phyloP scores from a whole-genome alignment of 2,329 filamentous ascomycete species.

The Coleophoma crateriformis region DNA sequence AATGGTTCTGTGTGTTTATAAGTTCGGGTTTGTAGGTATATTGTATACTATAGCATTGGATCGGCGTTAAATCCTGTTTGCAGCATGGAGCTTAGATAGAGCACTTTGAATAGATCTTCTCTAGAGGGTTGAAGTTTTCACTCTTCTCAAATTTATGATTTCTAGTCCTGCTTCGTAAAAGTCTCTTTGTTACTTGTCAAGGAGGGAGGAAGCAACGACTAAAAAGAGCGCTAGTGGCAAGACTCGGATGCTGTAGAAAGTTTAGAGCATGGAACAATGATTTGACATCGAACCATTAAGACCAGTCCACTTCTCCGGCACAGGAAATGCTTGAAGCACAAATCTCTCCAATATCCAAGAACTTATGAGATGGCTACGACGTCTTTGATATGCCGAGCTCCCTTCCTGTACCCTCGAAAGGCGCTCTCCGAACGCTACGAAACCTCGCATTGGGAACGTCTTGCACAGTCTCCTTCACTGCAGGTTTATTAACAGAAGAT shows the following conservation, averaged over 20 bases:
- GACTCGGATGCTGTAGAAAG: too few species aligned
- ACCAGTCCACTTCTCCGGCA: too few species aligned
- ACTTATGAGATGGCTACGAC: constrained; percentile 13
- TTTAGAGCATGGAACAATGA: too few species aligned
- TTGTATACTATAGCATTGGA: constrained; percentile 22
- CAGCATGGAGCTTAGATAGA: constrained; percentile 14
- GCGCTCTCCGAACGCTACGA: constrained; percentile 48
- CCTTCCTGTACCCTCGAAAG: constrained; percentile 47
- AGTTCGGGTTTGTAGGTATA: constrained; percentile 13
- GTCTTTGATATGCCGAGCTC: constrained; percentile 26
- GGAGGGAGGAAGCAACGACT: too few species aligned
- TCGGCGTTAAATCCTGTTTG: constrained; percentile 18
- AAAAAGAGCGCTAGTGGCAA: too few species aligned
- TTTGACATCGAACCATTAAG: too few species aligned
- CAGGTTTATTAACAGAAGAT: constrained; percentile 46
- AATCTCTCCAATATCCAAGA: not conserved
- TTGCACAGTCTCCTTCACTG: constrained; percentile 41
- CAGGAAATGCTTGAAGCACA: too few species aligned
- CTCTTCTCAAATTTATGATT: too few species aligned
- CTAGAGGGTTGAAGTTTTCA: constrained; percentile 1
- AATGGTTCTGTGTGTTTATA: not conserved
- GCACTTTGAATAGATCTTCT: constrained; percentile 21
- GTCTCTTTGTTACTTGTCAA: too few species aligned
- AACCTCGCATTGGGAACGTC: constrained; percentile 51
- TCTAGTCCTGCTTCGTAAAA: too few species aligned